Percentiles rank a stretch among this genome's conserved stretches.
Conservation (phyloP, 305 asterid genomes). For the Ilex paraguariensis region DNA sequence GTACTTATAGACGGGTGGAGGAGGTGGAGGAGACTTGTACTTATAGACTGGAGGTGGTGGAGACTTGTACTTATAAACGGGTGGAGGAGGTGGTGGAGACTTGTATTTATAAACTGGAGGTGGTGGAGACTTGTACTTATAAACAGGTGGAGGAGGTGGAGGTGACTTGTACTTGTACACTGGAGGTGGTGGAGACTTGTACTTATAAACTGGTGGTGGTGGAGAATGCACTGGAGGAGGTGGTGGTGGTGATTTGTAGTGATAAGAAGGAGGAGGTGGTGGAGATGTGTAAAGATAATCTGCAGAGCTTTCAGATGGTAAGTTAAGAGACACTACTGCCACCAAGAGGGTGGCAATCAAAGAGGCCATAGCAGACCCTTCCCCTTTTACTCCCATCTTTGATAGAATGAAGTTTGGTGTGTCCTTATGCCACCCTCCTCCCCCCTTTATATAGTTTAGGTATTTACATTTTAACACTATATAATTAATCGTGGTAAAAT, state of each 20-base stretch:
- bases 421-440: background rate
- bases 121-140: background rate
- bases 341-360: slow-evolving; percentile 29
- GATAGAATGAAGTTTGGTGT: background rate
- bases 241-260: too few relatives aligned
- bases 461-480: slow-evolving; percentile 12
- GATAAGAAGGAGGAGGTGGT: too few relatives aligned
- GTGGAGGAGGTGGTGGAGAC: slow-evolving; percentile 6
- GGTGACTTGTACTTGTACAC: slow-evolving; percentile 15
- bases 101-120: slow-evolving; percentile 12
- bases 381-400: slow-evolving; percentile 16
- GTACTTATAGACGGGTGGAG: background rate
- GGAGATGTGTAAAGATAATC: too few relatives aligned
- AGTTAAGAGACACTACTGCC: slow-evolving; percentile 28
- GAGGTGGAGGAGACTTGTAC: slow-evolving; percentile 4
- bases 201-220: slow-evolving; percentile 3
- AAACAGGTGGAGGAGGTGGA: slow-evolving; percentile 2
- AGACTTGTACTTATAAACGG: slow-evolving; percentile 5
- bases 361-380: slow-evolving; percentile 26
- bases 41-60: slow-evolving; percentile 13
- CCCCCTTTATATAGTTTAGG: slow-evolving; percentile 37
- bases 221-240: too few relatives aligned
- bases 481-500: too few relatives aligned
- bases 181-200: slow-evolving; percentile 27
- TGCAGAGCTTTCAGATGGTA: slow-evolving; percentile 34